phyloP scores from a whole-genome alignment of 371 early-diverging fungal species.

The Rhizopus sp. region DNA sequence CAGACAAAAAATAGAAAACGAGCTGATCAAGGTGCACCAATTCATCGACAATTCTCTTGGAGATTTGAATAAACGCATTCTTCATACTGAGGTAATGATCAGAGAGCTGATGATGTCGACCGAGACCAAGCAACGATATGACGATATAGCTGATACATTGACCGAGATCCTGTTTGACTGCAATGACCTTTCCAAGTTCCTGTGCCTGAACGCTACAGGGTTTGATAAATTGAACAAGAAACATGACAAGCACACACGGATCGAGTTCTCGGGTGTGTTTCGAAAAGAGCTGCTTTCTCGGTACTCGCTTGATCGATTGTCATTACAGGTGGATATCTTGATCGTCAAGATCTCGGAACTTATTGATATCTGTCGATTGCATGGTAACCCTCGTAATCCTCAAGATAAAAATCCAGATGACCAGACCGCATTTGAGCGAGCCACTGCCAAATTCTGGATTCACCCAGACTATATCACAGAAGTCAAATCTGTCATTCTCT shows the following conservation, averaged over 20 bases:
- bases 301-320: conserved; percentile 74
- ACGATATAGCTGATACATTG: conserved; percentile 67
- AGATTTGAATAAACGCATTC: conserved; percentile 72
- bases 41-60: conserved; percentile 76
- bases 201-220: conserved; percentile 91
- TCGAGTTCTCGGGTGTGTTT: conserved; percentile 66
- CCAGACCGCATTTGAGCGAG: conserved; percentile 45
- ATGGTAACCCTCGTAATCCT: conserved; percentile 31
- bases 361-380: conserved; percentile 32
- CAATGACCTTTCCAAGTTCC: conserved; percentile 88
- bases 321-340: conserved; percentile 82
- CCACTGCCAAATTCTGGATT: conserved; percentile 78
- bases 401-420: conserved; percentile 25
- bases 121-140: conserved; percentile 42
- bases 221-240: conserved; percentile 96
- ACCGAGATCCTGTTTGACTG: conserved; percentile 78
- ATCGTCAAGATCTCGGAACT: conserved; percentile 76
- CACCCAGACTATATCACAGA: conserved; percentile 95
- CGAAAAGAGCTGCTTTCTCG: conserved; percentile 70
- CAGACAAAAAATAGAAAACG: conserved; percentile 68
- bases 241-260: conserved; percentile 88
- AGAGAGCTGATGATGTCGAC: conserved; percentile 10
- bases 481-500: conserved; percentile 87
- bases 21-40: conserved; percentile 81
- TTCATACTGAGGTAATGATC: conserved; percentile 68